Base-by-base conservation (phyloP, 345 rosid species). In the Eucalyptus pumila region DNA sequence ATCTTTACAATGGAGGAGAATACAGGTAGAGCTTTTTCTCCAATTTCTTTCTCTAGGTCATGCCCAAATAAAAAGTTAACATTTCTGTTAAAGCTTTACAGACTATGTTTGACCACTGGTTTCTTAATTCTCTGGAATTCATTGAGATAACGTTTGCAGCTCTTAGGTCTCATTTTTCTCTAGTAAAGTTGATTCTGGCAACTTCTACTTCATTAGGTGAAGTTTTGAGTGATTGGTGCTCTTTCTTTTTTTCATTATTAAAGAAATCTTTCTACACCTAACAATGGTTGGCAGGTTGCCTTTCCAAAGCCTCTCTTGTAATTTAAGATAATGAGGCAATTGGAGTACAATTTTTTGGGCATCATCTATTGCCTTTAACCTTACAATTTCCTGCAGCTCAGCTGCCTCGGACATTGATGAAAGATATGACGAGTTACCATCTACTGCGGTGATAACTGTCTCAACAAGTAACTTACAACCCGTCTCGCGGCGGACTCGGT, bases 1-100 rank as follows among this genome's bases (percentile, higher is more conserved):
- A 98, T 93, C 96, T 98, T 88, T 98, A 97, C 93, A 98, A 98
- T 91, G 96, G 94, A 94, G 99, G 99, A 91, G 97, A 96, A 92
- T 96, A 94, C 94, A 95, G 99, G 99, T 98, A 91, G 67, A 76
- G 47, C 83, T 76, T 37, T 76, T 40, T 76, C 85, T 76, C 85
- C 47, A 76, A 76, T 76, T 76, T 76, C 47, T 76, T 76, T 40
- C 85, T 76, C 85, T 76, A 40, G 30, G 47, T 40, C 85, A 76
- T 40, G 47, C 47, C 83, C 27, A 76, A 37, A 72, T 40, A 34
- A 40, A 76, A 11, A 40, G 85, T 76, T 40, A 11, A 76, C 13
- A 21, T 76, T 76, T 76, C 27, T 76, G 30, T 76, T 21, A 40
- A 21, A 40, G 47, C 14, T 76, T 76, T 76, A 11, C 83, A 21